Base-by-base conservation (phyloP, 352 stramenopile genomes). In the Globisporangium lucens region DNA sequence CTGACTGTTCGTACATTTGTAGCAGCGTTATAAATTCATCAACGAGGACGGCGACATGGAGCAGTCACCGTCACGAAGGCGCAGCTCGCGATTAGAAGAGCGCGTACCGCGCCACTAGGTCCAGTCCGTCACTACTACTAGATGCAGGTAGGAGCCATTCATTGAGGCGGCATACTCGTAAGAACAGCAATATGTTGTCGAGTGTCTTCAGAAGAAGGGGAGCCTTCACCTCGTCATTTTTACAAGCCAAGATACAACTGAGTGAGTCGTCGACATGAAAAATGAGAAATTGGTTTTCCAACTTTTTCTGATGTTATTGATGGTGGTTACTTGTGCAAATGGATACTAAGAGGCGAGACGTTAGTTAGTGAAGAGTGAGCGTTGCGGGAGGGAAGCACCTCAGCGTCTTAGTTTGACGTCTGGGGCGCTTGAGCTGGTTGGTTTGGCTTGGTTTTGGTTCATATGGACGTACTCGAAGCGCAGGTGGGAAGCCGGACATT, bases 1-100 rank as follows among this genome's bases (percentile, higher is more conserved):
- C 22, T 53, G 22, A 17, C 10, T 58, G 27, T 58, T 15, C 36
- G 30, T 24, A 9, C 20, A 5, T 12, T 24, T 24, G 12, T 0
- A 22, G 22, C 13, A 67, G 66, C 51, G 66, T 27, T 71, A 64
- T 27, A 8, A 41, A 35, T 71, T 71, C 41, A 24, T 71, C 3
- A 20, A 24, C 36, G 63, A 68, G 3, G 56, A 61, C 20, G 33
- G 17, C 35, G 63, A 68, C 20, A 6, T 56, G 15, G 66, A 52
- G 15, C 38, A 59, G 51, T 63, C 59, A 17, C 46, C 59, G 3
- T 57, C 36, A 15, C 66, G 51, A 49, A 56, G 59, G 3, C 66
- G 59, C 51, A 71, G 66, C 60, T 60, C 52, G 30, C 59, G 65
- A 6, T 58, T 70, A 27, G 29, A 66, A 17, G 6, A 43, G 27